Evolutionary conservation across 2,329 filamentous ascomycete species (phyloP).

Genomic region (Parascedosporium putredinis): DNA sequence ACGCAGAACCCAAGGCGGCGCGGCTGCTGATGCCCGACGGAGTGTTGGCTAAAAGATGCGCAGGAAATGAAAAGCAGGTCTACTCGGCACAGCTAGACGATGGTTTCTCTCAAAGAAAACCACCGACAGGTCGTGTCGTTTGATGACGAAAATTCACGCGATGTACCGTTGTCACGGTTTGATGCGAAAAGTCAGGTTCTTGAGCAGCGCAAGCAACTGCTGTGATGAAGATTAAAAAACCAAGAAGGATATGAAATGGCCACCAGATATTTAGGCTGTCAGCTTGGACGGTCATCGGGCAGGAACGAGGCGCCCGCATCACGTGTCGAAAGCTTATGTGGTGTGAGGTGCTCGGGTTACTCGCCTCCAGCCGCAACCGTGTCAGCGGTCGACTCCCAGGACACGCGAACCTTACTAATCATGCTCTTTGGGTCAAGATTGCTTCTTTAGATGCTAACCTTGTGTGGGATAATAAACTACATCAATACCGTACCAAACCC

Average conservation of each 20-base stretch:
- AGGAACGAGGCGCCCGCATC: neutral
- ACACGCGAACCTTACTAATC: neutral
- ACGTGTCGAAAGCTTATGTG: neutral
- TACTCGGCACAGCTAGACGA: neutral
- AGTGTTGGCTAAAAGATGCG: neutral
- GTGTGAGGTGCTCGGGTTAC: too few relatives aligned
- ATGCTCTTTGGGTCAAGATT: too few relatives aligned
- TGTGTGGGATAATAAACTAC: too few relatives aligned
- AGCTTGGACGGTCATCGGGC: neutral
- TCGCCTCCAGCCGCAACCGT: too few relatives aligned
- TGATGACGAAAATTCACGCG: neutral
- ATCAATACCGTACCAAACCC: too few relatives aligned
- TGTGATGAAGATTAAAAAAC: too few relatives aligned
- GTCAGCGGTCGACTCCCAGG: too few relatives aligned
- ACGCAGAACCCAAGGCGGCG: neutral
- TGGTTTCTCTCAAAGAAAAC: neutral
- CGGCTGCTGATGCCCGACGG: neutral
- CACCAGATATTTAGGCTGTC: neutral
- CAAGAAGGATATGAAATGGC: too few relatives aligned
- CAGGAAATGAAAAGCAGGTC: neutral
- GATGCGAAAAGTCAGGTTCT: neutral
- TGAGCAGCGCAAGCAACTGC: neutral
- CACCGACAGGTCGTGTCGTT: constrained; percentile 1
- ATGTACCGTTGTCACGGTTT: constrained; percentile 1
- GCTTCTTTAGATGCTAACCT: too few relatives aligned